phyloP scores from a whole-genome alignment of 1,284 basidiomycete genomes.

The Omphalotus olearius region DNA sequence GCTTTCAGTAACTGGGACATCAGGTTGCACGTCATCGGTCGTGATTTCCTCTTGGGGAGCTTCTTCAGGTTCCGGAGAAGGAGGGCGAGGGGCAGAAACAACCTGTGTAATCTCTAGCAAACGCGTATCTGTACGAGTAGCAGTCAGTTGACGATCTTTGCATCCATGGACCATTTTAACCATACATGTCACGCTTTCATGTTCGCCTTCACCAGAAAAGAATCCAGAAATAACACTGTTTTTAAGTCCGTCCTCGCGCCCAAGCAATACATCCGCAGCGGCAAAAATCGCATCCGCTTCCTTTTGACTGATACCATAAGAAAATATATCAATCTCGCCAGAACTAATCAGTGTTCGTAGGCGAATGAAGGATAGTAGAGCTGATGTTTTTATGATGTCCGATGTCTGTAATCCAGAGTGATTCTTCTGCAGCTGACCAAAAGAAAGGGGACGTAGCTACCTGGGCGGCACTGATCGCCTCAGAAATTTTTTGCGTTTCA shows the following conservation, averaged over 20 bases:
- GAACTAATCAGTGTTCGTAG: conserved; percentile 55
- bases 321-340: conserved; percentile 39
- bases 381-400: conserved; percentile 36
- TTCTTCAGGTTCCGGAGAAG: conserved; percentile 26
- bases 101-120: conserved; percentile 51
- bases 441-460: conserved; percentile 33
- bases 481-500: conserved; percentile 48
- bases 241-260: conserved; percentile 47
- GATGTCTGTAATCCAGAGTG: conserved; percentile 28
- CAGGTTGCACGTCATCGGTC: conserved; percentile 23
- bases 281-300: conserved; percentile 54
- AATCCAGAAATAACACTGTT: conserved; percentile 49
- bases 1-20: conserved; percentile 33
- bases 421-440: too few species aligned
- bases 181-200: conserved; percentile 60
- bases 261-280: conserved; percentile 48
- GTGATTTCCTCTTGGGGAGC: conserved; percentile 13
- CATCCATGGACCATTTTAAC: conserved; percentile 17
- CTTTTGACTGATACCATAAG: conserved; percentile 40
- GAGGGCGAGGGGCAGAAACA: conserved; percentile 42
- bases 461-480: conserved; percentile 56
- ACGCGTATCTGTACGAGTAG: conserved; percentile 42
- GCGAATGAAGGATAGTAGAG: conserved; percentile 62
- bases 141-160: conserved; percentile 7
- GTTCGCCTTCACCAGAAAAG: conserved; percentile 50